Evolutionary conservation across 2,329 filamentous ascomycete genomes (phyloP).

Genomic region (Aspergillus awamori): DNA sequence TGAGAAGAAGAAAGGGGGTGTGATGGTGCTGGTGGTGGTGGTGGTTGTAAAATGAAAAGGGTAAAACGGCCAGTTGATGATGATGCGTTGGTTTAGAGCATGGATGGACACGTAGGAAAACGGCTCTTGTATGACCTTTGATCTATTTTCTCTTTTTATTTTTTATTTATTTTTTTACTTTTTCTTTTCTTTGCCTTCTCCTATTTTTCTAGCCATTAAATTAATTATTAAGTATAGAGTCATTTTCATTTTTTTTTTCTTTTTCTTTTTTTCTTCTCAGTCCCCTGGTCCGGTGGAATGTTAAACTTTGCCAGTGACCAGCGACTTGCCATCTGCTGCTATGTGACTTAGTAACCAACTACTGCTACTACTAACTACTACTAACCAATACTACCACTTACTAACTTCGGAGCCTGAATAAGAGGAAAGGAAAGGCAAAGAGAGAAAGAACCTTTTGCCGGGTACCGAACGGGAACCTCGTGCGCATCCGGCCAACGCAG

Average conservation of each 20-base stretch:
- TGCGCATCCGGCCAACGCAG: constrained; percentile 11
- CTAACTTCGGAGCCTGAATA: too few species aligned
- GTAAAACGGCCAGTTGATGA: not conserved
- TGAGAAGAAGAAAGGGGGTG: not conserved
- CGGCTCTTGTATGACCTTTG: constrained; percentile 7
- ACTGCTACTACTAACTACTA: too few species aligned
- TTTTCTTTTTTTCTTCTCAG: not conserved
- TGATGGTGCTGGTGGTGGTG: not conserved
- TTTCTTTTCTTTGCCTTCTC: not conserved
- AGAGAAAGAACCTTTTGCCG: not conserved
- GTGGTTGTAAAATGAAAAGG: not conserved
- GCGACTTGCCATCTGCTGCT: not conserved
- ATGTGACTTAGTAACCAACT: too few species aligned
- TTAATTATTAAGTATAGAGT: not conserved
- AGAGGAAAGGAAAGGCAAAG: too few species aligned
- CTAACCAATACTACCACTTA: too few species aligned
- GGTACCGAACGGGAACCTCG: constrained; percentile 9
- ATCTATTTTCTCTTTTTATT: not conserved
- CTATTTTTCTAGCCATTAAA: not conserved
- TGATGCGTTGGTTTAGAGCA: not conserved
- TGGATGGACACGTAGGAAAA: constrained; percentile 5
- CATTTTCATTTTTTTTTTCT: not conserved
- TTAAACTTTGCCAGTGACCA: not conserved
- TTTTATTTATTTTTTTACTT: not conserved
- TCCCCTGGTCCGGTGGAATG: not conserved